A percentile compares a stretch with the other conserved stretches of the same genome.
phyloP scores from a whole-genome alignment of 2,329 filamentous ascomycete genomes.

The Colletotrichum sp. region DNA sequence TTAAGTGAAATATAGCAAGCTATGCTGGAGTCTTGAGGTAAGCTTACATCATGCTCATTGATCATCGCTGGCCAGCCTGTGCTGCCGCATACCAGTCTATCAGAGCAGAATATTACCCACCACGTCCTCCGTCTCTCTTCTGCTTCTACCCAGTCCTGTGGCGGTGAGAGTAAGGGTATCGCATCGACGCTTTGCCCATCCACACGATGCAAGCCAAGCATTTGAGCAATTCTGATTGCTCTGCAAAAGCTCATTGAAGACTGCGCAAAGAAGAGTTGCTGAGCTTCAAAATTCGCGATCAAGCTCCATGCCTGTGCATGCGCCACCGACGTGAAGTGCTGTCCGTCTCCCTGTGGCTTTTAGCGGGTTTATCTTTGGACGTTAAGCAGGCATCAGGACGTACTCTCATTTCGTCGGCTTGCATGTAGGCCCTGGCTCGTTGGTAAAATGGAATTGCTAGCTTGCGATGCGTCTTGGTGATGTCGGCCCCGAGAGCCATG shows the following conservation, averaged over 20 bases:
- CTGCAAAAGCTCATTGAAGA: constrained; percentile 72
- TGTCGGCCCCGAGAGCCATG: constrained; percentile 22
- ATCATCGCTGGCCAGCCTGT: constrained; percentile 74
- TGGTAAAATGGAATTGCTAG: constrained; percentile 23
- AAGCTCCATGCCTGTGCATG: constrained; percentile 69
- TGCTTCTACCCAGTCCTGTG: constrained; percentile 69
- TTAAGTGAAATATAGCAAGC: accelerated
- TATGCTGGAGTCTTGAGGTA: background rate
- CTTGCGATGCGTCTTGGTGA: constrained; percentile 9
- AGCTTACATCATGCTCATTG: constrained; percentile 62
- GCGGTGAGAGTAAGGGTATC: constrained; percentile 67
- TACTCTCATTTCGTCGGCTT: constrained; percentile 24
- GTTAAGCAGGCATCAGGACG: background rate
- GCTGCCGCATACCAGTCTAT: constrained; percentile 70
- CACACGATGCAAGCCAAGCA: constrained; percentile 71
- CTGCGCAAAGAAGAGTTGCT: constrained; percentile 70
- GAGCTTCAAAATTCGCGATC: constrained; percentile 68
- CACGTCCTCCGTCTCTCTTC: constrained; percentile 72
- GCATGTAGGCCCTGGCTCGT: constrained; percentile 21
- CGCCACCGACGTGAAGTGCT: constrained; percentile 55
- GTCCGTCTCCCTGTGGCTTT: constrained; percentile 6
- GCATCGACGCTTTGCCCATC: constrained; percentile 65
- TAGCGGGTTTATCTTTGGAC: background rate
- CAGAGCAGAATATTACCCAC: constrained; percentile 69
- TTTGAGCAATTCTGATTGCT: constrained; percentile 63